Percentiles rank a stretch among this genome's conserved stretches.
Evolutionary conservation across 2,329 filamentous ascomycete species (phyloP).

Genomic region (Colletotrichum liriopes): DNA sequence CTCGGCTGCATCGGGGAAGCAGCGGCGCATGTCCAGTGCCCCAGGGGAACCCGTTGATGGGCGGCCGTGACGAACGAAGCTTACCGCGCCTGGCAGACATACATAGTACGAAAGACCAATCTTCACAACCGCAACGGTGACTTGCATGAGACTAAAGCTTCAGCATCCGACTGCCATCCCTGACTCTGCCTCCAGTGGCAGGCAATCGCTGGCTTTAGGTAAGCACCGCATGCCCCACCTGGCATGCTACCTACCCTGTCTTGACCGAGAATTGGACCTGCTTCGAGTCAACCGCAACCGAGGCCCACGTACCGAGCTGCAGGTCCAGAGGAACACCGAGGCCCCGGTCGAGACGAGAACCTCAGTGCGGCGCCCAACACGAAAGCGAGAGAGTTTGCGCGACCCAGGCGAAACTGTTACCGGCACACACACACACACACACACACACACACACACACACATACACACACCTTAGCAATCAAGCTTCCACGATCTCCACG

Average conservation of each 20-base stretch:
- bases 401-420: not conserved
- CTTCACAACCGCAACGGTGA: not conserved
- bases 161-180: not conserved
- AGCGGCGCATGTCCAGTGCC: not conserved
- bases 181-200: conserved; percentile 11
- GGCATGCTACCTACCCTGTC: conserved; percentile 28
- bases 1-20: not conserved
- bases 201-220: conserved; percentile 16
- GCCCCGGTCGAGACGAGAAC: conserved; percentile 1
- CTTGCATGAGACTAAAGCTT: conserved; percentile 8
- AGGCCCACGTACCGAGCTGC: conserved; percentile 1
- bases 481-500: not conserved
- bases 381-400: conserved; percentile 7
- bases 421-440: not conserved
- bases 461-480: not conserved
- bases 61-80: not conserved
- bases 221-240: conserved; percentile 19
- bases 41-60: not conserved
- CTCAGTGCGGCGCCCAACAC: not conserved
- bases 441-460: not conserved
- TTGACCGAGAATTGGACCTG: conserved; percentile 10
- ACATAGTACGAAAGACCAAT: not conserved
- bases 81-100: not conserved
- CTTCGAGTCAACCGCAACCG: conserved; percentile 11
- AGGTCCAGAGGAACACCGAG: not conserved